These are phyloP conservation scores for Parastagonospora avenae DNA, from an alignment of 2,329 filamentous ascomycete species.

Conservation along the genomic window DNA sequence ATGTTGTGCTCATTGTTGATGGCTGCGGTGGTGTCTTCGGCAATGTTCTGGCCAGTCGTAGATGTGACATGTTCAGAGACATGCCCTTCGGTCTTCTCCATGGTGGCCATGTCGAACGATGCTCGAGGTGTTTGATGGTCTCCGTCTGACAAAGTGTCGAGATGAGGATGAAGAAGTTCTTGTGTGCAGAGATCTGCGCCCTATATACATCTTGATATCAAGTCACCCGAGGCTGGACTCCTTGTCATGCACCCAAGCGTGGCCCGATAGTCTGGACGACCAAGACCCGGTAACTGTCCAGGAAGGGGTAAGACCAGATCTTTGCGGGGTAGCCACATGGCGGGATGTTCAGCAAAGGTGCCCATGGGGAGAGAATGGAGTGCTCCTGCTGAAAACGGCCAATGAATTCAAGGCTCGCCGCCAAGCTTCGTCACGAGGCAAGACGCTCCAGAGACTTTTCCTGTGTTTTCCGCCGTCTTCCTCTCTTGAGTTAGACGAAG, in stretches of 20 bases:
- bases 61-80: constrained; percentile 24
- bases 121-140: not conserved
- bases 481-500: not conserved
- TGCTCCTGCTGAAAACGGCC: constrained; percentile 7
- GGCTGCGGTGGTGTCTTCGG: constrained; percentile 26
- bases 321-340: constrained; percentile 26
- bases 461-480: constrained; percentile 2
- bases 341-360: constrained; percentile 6
- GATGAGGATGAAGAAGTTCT: not conserved
- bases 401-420: constrained; percentile 8
- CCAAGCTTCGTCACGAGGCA: not conserved
- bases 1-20: constrained; percentile 53
- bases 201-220: constrained; percentile 11
- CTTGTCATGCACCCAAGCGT: constrained; percentile 9
- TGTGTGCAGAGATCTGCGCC: constrained; percentile 3
- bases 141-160: not conserved
- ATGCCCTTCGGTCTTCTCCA: constrained; percentile 24
- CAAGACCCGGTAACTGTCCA: constrained; percentile 14
- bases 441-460: constrained; percentile 15
- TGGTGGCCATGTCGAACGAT: constrained; percentile 10
- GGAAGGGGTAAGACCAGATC: constrained; percentile 15
- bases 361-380: constrained; percentile 26
- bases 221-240: not conserved
- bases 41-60: constrained; percentile 10
- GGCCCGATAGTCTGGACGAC: constrained; percentile 16